Conservation (phyloP, 2,329 filamentous ascomycete genomes). For the Diplodia seriata region DNA sequence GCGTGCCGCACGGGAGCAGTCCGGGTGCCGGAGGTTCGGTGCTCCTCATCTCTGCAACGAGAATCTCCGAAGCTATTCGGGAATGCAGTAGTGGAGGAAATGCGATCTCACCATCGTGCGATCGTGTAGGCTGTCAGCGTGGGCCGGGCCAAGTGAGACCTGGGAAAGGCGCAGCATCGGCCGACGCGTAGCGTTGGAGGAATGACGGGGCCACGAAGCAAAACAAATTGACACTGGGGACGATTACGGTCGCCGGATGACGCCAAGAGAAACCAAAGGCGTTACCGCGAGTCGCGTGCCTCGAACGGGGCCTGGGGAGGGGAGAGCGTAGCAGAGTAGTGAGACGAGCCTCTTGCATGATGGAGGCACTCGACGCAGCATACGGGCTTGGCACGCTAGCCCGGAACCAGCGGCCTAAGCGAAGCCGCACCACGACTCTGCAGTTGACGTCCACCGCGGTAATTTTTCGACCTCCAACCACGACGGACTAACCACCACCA, state of each 20-base stretch:
- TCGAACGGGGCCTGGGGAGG: neutral
- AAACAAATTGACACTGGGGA: conserved; percentile 6
- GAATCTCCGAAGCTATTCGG: conserved; percentile 20
- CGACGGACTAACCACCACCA: conserved; percentile 33
- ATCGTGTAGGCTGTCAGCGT: neutral
- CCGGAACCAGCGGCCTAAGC: conserved; percentile 11
- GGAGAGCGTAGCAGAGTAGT: neutral
- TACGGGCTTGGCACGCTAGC: conserved; percentile 16
- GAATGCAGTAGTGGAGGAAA: neutral
- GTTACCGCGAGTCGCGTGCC: conserved; percentile 17
- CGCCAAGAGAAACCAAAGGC: conserved; percentile 18
- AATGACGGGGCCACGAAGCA: conserved; percentile 2
- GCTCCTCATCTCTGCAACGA: conserved; percentile 13
- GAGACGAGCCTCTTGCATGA: conserved; percentile 16
- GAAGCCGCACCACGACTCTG: conserved; percentile 24
- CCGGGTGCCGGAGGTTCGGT: neutral
- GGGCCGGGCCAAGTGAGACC: conserved; percentile 15
- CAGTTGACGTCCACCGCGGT: neutral
- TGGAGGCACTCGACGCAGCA: conserved; percentile 17
- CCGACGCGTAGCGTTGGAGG: conserved; percentile 18
- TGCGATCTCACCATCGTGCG: conserved; percentile 19
- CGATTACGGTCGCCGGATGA: conserved; percentile 10
- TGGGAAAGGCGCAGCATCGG: conserved; percentile 11
- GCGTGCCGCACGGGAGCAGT: conserved; percentile 4
- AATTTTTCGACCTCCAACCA: conserved; percentile 30